Conservation (phyloP, 2,329 filamentous ascomycete species). For the Paecilomyces fulvus region DNA sequence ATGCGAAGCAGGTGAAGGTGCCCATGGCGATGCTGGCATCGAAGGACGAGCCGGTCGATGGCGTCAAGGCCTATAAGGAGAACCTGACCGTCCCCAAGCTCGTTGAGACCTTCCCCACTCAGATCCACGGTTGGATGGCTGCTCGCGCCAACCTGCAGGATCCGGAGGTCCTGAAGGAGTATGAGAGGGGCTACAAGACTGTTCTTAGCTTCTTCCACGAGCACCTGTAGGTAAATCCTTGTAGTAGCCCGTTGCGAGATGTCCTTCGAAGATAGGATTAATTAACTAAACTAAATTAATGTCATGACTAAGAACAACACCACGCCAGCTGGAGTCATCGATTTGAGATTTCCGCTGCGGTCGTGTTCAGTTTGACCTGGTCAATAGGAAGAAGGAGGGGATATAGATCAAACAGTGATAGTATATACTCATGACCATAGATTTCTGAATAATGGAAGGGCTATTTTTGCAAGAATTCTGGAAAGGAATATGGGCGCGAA, state of each 20-base stretch:
- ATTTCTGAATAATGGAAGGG: not conserved
- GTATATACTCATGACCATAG: not conserved
- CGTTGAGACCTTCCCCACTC: constrained; percentile 36
- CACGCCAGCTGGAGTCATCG: not conserved
- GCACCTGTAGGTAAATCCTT: constrained; percentile 22
- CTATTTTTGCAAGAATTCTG: not conserved
- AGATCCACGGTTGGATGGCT: constrained; percentile 42
- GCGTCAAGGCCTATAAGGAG: constrained; percentile 30
- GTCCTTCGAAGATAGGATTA: not conserved
- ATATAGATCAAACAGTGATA: not conserved
- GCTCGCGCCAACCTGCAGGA: constrained; percentile 33
- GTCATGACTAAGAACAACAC: not conserved
- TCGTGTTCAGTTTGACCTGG: not conserved
- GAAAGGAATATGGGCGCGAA: not conserved
- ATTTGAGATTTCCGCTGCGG: not conserved
- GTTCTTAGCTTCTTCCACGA: constrained; percentile 33
- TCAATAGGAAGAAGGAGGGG: not conserved
- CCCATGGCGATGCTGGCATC: constrained; percentile 51
- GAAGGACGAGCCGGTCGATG: constrained; percentile 48
- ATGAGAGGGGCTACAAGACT: constrained; percentile 36
- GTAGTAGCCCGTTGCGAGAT: not conserved
- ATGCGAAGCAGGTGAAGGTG: constrained; percentile 48
- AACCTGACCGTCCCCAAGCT: constrained; percentile 32
- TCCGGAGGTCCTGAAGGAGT: constrained; percentile 32
- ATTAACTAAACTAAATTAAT: not conserved